Evolutionary conservation across 2,329 filamentous ascomycete species (phyloP).

Genomic region (Phaeosphaeria sp.): DNA sequence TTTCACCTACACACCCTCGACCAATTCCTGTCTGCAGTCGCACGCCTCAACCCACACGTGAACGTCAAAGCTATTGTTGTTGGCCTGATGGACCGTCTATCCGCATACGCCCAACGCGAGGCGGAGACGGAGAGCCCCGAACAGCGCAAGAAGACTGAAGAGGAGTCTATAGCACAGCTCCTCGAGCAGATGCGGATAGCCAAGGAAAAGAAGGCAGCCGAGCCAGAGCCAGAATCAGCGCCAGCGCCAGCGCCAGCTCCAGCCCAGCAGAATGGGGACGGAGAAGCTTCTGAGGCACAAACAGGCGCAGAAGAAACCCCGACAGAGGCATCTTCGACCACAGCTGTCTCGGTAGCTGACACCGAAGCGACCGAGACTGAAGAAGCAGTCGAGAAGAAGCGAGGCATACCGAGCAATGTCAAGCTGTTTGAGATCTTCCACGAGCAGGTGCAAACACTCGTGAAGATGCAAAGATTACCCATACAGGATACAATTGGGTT

Average conservation of each 20-base stretch:
- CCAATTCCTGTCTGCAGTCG: conserved; percentile 91
- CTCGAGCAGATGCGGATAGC: conserved; percentile 78
- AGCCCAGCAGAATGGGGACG: conserved; percentile 50
- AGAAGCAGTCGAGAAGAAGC: conserved; percentile 53
- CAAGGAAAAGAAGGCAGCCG: conserved; percentile 59
- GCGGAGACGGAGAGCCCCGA: conserved; percentile 73
- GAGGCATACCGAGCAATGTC: conserved; percentile 75
- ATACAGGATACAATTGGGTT: conserved; percentile 95
- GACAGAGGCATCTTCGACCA: conserved; percentile 37
- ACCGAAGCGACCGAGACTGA: conserved; percentile 48
- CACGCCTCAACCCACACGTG: conserved; percentile 91
- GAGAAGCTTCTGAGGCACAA: conserved; percentile 32
- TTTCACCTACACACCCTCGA: conserved; percentile 97
- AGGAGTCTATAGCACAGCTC: conserved; percentile 80
- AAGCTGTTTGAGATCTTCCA: conserved; percentile 98
- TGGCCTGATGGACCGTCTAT: conserved; percentile 94
- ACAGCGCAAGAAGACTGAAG: conserved; percentile 78
- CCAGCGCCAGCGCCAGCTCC: too few species aligned
- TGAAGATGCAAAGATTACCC: conserved; percentile 87
- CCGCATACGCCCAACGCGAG: conserved; percentile 92
- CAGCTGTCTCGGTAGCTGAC: conserved; percentile 40
- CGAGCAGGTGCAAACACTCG: conserved; percentile 90
- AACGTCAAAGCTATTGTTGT: conserved; percentile 99
- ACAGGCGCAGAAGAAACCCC: conserved; percentile 32
- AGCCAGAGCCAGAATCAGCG: conserved; percentile 23